Evolutionary conservation across 768 basidiomycete species (phyloP), one percentile per base, ranked within the genome.

Genomic region (Suillus bovinus): DNA sequence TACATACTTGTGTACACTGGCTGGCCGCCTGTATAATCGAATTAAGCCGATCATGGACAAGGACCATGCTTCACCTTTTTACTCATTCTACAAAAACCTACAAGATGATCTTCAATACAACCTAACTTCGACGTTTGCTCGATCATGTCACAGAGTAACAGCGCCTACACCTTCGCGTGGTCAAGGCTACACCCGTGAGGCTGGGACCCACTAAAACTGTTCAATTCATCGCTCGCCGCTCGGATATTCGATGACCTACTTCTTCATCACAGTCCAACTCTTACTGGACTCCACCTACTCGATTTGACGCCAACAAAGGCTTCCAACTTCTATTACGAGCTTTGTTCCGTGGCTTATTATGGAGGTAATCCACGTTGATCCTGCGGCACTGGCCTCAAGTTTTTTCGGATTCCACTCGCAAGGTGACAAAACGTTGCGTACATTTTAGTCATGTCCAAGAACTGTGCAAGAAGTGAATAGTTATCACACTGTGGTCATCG

Each of bases 301-400:
- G 36, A 39, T 56, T 38, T 39, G 38, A 56, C 39, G 55, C n/a
- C n/a, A n/a, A n/a, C n/a, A n/a, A n/a, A n/a, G n/a, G 39, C 55
- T 27, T 56, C 17, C 6, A 39, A 3, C 36, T 41, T 56, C 55
- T 56, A 39, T 39, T 56, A 56, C 55, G 55, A 56, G 17, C 27
- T 39, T 56, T 39, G 38, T 56, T 56, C 55, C 36, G 20, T 20
- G 38, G 54, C 54, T 38, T 39, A 20, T 38, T 38, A 39, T 52
- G 27, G 47, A 36, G 7, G 22, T 22, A 55, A 36, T 36, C 36
- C 53, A 27, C 55, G 55, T 29, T 27, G 55, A 39, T 34, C 55
- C 38, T 39, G 38, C 36, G 27, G n/a, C n/a, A n/a, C n/a, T n/a
- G 36, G 24, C 24, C 3, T 34, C 33, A 34, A 8, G 33, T 36